Conservation (phyloP, 1,139 yeast genomes). For the Geotrichum carabidarum region DNA sequence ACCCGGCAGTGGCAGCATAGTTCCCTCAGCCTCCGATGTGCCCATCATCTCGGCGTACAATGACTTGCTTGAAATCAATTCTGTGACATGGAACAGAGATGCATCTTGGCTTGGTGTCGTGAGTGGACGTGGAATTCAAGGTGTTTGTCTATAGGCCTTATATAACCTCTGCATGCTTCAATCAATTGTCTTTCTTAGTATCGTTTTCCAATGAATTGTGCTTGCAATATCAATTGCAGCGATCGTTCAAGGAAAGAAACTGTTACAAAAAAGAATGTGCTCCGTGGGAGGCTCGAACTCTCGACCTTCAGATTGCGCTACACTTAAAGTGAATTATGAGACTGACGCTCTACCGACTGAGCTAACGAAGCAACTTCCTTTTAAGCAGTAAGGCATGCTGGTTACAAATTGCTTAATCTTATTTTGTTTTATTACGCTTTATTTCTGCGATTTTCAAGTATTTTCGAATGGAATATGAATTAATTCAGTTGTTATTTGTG, state of each 20-base stretch:
- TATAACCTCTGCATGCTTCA: no score
- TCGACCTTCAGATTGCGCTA: slow-evolving; percentile 15
- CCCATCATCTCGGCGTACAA: slow-evolving; percentile 49
- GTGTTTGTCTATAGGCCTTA: slow-evolving; percentile 44
- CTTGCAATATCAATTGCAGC: no score
- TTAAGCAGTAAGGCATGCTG: no score
- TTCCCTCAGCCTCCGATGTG: slow-evolving; percentile 2
- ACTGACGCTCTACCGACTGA: slow-evolving; percentile 24
- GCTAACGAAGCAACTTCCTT: slow-evolving; percentile 19
- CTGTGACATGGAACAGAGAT: slow-evolving; percentile 63
- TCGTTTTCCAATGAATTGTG: no score
- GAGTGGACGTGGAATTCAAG: slow-evolving; percentile 76
- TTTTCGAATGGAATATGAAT: no score
- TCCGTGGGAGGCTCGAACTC: slow-evolving; percentile 19
- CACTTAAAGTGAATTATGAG: slow-evolving; percentile 13
- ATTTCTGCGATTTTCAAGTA: no score
- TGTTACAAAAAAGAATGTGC: background rate
- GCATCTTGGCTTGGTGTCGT: slow-evolving; percentile 84
- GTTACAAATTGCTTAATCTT: no score
- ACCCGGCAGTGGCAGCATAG: background rate
- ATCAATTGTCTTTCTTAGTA: no score
- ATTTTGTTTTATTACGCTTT: no score
- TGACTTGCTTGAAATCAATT: slow-evolving; percentile 66
- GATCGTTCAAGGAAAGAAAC: no score
- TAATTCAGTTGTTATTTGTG: no score